phyloP scores from a whole-genome alignment of 371 early-diverging fungal genomes.

The Conidiobolus incongruus region DNA sequence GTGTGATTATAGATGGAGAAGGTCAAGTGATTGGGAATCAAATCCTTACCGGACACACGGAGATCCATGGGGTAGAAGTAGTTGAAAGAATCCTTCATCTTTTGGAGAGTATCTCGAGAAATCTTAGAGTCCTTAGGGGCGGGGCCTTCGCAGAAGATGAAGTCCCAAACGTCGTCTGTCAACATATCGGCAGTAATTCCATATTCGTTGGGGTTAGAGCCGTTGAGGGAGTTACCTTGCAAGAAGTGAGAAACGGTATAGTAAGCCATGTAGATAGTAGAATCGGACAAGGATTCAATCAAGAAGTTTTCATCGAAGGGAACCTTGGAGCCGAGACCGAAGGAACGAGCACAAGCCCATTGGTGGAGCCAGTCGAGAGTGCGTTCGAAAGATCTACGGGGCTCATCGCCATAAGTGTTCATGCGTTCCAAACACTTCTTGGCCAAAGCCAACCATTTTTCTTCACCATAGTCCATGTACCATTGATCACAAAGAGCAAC shows the following conservation, averaged over 20 bases:
- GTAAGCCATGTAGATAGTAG: constrained; percentile 99
- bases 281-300: constrained; percentile 98
- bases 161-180: constrained; percentile 93
- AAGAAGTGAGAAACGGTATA: constrained; percentile 96
- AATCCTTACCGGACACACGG: constrained; percentile 97
- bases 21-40: constrained; percentile 97
- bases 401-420: constrained; percentile 69
- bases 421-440: constrained; percentile 61
- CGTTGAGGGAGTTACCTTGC: constrained; percentile 74
- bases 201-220: constrained; percentile 57
- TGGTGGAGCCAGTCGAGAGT: constrained; percentile 93
- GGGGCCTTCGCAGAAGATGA: constrained; percentile 60
- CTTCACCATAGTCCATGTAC: constrained; percentile 98
- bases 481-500: constrained; percentile 98
- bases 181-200: constrained; percentile 66
- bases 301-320: constrained; percentile 96
- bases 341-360: constrained; percentile 98
- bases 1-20: constrained; percentile 98
- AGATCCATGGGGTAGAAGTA: constrained; percentile 99
- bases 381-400: constrained; percentile 68
- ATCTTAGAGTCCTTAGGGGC: constrained; percentile 36
- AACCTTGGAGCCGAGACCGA: constrained; percentile 91
- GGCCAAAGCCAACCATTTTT: constrained; percentile 67
- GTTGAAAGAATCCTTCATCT: constrained; percentile 68
- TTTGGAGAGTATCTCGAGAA: constrained; percentile 32